These are phyloP conservation scores for Salix arbutifolia DNA, from an alignment of 345 rosid genomes.

Conservation along the genomic window DNA sequence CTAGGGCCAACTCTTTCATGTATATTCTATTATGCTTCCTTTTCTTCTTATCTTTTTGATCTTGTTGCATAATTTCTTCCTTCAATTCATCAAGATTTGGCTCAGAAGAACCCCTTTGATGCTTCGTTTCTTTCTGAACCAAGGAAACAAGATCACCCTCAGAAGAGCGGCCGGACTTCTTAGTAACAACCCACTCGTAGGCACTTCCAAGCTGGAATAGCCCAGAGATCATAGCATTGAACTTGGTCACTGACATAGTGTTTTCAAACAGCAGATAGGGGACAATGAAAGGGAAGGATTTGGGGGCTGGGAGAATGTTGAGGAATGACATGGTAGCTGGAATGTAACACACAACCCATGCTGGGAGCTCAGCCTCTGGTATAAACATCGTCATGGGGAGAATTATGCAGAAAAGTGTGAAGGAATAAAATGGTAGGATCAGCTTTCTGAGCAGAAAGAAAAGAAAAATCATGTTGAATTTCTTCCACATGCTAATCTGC, in stretches of 20 bases:
- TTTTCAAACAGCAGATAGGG: conserved; percentile 96
- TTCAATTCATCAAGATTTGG: conserved; percentile 54
- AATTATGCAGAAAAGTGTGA: conserved; percentile 91
- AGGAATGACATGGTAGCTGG: conserved; percentile 96
- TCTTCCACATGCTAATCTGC: conserved; percentile 83
- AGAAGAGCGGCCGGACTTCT: conserved; percentile 90
- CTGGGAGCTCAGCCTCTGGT: conserved; percentile 86
- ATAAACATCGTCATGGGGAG: conserved; percentile 95
- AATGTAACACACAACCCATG: conserved; percentile 93
- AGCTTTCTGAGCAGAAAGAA: conserved; percentile 83
- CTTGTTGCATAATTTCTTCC: conserved; percentile 40
- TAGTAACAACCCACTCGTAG: conserved; percentile 92
- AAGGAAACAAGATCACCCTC: conserved; percentile 79
- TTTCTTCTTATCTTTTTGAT: conserved; percentile 36
- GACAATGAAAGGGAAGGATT: conserved; percentile 88
- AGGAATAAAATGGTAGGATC: conserved; percentile 85
- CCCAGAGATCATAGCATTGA: conserved; percentile 93
- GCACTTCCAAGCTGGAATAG: conserved; percentile 95
- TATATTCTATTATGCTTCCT: conserved; percentile 87
- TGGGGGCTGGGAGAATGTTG: conserved; percentile 88
- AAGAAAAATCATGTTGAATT: conserved; percentile 86
- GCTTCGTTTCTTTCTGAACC: conserved; percentile 50
- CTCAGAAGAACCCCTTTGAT: conserved; percentile 50
- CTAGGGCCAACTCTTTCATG: conserved; percentile 73
- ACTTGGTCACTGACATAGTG: conserved; percentile 96